These are phyloP conservation scores for Ogataea methylovora DNA, from an alignment of 805 yeast species.

Conservation along the genomic window DNA sequence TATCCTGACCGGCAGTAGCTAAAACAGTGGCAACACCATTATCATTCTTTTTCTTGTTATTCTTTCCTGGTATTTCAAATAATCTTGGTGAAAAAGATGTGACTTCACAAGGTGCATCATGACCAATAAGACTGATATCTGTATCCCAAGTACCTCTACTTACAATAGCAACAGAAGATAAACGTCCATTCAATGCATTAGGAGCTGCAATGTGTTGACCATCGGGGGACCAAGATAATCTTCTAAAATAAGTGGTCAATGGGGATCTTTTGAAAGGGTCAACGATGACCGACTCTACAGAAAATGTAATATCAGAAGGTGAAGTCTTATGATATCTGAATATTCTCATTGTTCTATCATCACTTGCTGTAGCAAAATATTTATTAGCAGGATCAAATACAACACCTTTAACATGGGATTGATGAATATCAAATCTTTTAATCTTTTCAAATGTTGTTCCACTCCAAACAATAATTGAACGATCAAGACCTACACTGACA, in stretches of 20 bases:
- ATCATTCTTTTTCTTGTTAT: constrained; percentile 10
- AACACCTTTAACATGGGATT: constrained; percentile 92
- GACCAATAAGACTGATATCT: constrained; percentile 70
- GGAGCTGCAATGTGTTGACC: constrained; percentile 85
- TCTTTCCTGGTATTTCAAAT: constrained; percentile 28
- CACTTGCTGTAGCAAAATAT: constrained; percentile 94
- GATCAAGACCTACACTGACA: constrained; percentile 91
- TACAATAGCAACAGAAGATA: constrained; percentile 63
- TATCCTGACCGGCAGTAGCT: constrained; percentile 97
- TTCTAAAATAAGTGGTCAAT: constrained; percentile 79
- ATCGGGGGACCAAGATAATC: constrained; percentile 88
- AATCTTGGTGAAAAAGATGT: constrained; percentile 67
- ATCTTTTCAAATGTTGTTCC: constrained; percentile 87
- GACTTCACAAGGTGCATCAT: constrained; percentile 81
- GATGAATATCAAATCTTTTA: constrained; percentile 86
- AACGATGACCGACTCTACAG: constrained; percentile 73
- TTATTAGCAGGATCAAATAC: constrained; percentile 98
- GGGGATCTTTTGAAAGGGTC: constrained; percentile 89
- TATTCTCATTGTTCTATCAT: constrained; percentile 84
- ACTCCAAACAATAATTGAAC: constrained; percentile 90
- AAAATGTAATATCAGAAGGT: constrained; percentile 65
- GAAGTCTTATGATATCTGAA: constrained; percentile 77
- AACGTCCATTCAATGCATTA: constrained; percentile 79
- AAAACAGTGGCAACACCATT: constrained; percentile 51
- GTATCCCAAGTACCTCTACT: constrained; percentile 78